These are phyloP conservation scores for Plectosphaerella sp. DNA, from an alignment of 2,329 filamentous ascomycete genomes.

Conservation along the genomic window DNA sequence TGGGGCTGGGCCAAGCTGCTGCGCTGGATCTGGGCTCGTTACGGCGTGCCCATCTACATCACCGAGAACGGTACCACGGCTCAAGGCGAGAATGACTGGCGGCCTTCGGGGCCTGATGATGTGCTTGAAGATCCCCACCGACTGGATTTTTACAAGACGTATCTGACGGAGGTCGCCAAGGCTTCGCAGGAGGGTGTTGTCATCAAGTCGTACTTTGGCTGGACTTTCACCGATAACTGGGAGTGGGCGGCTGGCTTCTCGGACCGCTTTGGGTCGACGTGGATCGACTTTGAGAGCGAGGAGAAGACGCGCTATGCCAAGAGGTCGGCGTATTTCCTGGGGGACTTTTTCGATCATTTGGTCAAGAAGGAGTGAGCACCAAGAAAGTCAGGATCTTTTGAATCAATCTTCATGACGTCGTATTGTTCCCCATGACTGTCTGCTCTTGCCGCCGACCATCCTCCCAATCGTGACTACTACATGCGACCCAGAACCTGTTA, in stretches of 20 bases:
- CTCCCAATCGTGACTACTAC: no score
- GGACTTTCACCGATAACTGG: constrained; percentile 39
- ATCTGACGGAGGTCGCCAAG: constrained; percentile 30
- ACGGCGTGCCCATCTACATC: constrained; percentile 34
- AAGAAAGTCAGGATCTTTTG: not conserved
- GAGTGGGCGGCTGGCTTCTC: constrained; percentile 37
- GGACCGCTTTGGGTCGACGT: constrained; percentile 33
- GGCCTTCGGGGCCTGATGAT: constrained; percentile 21
- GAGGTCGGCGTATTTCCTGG: constrained; percentile 22
- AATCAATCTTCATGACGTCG: not conserved
- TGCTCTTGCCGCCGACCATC: no score
- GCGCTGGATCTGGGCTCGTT: constrained; percentile 34
- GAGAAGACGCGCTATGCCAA: constrained; percentile 30
- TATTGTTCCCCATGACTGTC: no score
- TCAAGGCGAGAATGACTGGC: constrained; percentile 29
- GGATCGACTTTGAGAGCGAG: constrained; percentile 31
- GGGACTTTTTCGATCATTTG: constrained; percentile 22
- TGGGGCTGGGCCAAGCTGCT: constrained; percentile 32
- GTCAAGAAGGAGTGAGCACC: constrained; percentile 10
- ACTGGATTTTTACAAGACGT: constrained; percentile 31
- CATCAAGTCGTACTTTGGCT: constrained; percentile 34
- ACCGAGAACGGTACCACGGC: constrained; percentile 38
- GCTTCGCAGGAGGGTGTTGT: constrained; percentile 30
- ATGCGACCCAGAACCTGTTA: no score
- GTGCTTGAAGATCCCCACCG: constrained; percentile 31